Base-by-base conservation (phyloP, 306 rosid species). In the Clitoria ternatea region DNA sequence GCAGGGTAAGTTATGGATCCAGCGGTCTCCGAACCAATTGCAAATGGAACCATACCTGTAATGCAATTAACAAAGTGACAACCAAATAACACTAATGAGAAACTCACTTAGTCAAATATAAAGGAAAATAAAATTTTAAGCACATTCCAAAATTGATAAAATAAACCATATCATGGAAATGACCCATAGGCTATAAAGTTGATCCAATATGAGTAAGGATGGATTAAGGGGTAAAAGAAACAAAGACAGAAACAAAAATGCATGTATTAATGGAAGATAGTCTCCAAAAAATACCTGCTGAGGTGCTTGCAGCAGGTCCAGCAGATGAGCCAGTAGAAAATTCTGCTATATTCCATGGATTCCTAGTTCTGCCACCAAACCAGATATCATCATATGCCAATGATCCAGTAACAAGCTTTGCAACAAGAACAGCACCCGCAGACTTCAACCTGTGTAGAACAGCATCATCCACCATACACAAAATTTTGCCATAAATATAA, bases 331-430 rank as follows among this genome's bases (percentile, higher is more conserved):
- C 87, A 0, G 89, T 87, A 30, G 91, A 67, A 77, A 87, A 89
- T 60, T 92, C 92, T 77, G 83, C 81, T 26, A 92, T 84, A 72
- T 87, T 92, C 98, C 96, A 88, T 7, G 88, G 89, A 45, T 87
- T 89, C 75, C 92, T 89, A 3, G 96, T 87, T 81, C 95, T 78
- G 10, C 96, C 92, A 7, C 95, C 95, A 56, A 87, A 92, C 98
- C 92, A 87, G 57, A 92, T 82, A 74, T 89, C 96, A 77, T 92
- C 90, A 72, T 87, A 92, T 47, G 96, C 96, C 77, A 92, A 79
- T 8, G 88, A 83, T 69, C 95, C 92, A 45, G 92, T 15, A 74
- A 84, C 98, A 78, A 89, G 95, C 80, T 87, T 92, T 43, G 96
- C 90, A 74, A 87, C 87, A 14, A 92, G 96, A 84, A 92, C 87